Evolutionary conservation across 352 stramenopile genomes (phyloP).

Genomic region (Phytophthora megakarya): DNA sequence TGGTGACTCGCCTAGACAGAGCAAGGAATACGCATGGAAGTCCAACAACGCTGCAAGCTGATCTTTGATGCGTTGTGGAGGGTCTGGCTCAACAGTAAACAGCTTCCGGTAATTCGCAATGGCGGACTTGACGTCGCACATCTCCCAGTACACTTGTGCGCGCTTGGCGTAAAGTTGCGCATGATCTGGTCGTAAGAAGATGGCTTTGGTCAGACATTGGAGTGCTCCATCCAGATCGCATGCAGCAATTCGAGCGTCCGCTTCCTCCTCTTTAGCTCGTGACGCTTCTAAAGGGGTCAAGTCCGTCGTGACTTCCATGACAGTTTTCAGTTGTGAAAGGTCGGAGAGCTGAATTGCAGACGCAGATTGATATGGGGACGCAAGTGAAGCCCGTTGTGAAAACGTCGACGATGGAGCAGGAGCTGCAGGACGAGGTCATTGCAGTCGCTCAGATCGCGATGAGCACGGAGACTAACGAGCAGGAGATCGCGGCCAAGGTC

Average conservation of each 20-base stretch:
- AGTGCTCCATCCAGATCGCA: constrained; percentile 55
- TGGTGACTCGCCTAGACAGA: constrained; percentile 60
- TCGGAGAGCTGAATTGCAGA: constrained; percentile 16
- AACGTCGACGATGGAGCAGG: constrained; percentile 87
- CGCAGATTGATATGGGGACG: constrained; percentile 36
- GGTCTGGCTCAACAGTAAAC: constrained; percentile 58
- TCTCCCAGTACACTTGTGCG: constrained; percentile 69
- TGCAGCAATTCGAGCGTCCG: constrained; percentile 36
- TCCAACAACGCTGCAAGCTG: constrained; percentile 78
- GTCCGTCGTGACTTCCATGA: constrained; percentile 34
- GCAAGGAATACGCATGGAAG: constrained; percentile 69
- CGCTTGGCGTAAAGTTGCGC: constrained; percentile 63
- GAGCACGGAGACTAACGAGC: constrained; percentile 80
- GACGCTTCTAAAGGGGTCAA: constrained; percentile 59
- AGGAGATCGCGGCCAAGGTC: constrained; percentile 91
- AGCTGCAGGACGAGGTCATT: constrained; percentile 87
- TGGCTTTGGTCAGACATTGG: constrained; percentile 70
- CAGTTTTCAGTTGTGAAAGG: constrained; percentile 15
- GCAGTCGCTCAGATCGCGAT: constrained; percentile 79
- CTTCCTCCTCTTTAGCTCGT: constrained; percentile 52
- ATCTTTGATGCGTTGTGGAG: constrained; percentile 72
- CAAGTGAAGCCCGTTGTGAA: constrained; percentile 87
- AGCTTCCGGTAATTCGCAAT: constrained; percentile 84
- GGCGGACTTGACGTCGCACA: constrained; percentile 80
- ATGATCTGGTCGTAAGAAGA: constrained; percentile 69